Base-by-base conservation (phyloP, 768 basidiomycete genomes). In the Flagelloscypha sp. region DNA sequence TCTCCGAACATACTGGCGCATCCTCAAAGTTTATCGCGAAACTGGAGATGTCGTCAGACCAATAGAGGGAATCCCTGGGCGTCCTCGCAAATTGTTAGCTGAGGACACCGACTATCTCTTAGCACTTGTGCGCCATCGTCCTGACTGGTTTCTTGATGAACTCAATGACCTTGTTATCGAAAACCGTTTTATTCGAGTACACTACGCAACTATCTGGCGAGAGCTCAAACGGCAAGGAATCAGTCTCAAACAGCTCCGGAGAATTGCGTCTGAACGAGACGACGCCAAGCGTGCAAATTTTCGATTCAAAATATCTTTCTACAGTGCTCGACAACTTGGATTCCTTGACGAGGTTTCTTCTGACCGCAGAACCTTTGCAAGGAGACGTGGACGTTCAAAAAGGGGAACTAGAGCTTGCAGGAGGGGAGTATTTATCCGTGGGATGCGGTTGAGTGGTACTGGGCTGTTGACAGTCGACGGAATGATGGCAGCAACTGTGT, bases 321-420 rank as follows among this genome's bases (percentile, higher is more conserved):
- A 63, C 33, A 35, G 27, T 1, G 43, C 54, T 4, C 53, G 59
- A 4, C 48, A 63, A 30, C 44, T 65, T 7, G 56, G 55, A 0
- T 62, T 63, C 36, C 35, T 63, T 8, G 55, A 63, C 36, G 55
- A 64, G 34, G 49, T 48, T 1, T 59, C 56, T 0, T 58, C 57
- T 41, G 52, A 60, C 43, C 51, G 56, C 9, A 31, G 44, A 11
- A 56, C 55, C 1, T 12, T 35, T 15, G 33, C 20, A 5, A 24
- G 55, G 7, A 17, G 37, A 3, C 28, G 36, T 32, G 57, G 56
- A 9, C 30, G 48, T 17, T 38, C 54, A 5, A 36, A 17, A 29
- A 56, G 42, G 35, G 49, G 58, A 2, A 20, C 13, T 12, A 13
- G 50, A 3, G 57, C 56, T 17, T 24, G 35, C 16, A 43, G 49